Conservation (phyloP, 441 rosid species). For the Pelargonium myrrhifolium region DNA sequence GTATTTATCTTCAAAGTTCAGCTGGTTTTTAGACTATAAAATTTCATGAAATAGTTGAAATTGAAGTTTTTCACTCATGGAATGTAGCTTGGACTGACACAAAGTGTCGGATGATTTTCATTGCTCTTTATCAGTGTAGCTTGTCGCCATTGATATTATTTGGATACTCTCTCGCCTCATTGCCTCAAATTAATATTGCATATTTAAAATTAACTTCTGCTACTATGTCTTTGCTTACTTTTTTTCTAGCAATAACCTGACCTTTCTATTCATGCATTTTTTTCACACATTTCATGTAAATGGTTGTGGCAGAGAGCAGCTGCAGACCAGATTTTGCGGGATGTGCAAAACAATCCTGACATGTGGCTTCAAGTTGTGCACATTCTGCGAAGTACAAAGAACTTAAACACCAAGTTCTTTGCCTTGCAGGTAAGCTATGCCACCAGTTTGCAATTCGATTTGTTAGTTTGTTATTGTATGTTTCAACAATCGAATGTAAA, state of each 20-base stretch:
- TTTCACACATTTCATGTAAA: constrained; percentile 5
- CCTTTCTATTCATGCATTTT: background rate
- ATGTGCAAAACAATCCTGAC: constrained; percentile 88
- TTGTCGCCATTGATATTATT: background rate
- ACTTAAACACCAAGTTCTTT: constrained; percentile 88
- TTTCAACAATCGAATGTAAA: too few species aligned
- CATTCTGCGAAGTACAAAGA: constrained; percentile 73
- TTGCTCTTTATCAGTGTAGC: too few species aligned
- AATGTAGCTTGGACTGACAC: background rate
- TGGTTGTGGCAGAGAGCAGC: constrained; percentile 64
- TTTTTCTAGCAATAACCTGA: background rate
- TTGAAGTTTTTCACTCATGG: background rate
- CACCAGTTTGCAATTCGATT: background rate
- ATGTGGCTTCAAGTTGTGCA: constrained; percentile 99
- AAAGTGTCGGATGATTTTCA: too few species aligned
- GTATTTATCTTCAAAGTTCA: too few species aligned
- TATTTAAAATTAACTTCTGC: background rate
- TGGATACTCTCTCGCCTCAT: background rate
- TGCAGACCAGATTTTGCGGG: constrained; percentile 94
- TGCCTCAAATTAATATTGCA: background rate
- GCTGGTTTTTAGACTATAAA: too few species aligned
- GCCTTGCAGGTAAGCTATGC: constrained; percentile 73
- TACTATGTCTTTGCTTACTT: background rate
- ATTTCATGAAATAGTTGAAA: too few species aligned
- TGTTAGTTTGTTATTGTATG: background rate